Base-by-base conservation (phyloP, 148 eudicot species). In the Cornus controversa region DNA sequence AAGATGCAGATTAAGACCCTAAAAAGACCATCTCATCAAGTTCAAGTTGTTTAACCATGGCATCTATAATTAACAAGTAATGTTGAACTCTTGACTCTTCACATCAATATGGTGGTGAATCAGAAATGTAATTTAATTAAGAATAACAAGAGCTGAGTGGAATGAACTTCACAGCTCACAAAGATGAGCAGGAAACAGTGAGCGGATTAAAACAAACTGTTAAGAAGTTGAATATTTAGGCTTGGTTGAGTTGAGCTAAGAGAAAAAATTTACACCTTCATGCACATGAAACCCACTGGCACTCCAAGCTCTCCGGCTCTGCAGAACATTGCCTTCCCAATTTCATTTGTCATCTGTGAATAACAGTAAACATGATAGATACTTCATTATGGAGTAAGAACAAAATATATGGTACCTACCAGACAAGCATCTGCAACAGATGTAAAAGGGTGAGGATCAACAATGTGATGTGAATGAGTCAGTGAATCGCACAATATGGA, bases 271-370 rank as follows among this genome's bases (percentile, higher is more conserved):
- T 67, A 71, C 69, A 94, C 98, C 97, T 93, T 93, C 88, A 90
- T 86, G 82, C 98, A 94, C 98, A 94, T 91, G 90, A 94, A 90
- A 77, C 97, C 91, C 71, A 94, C 98, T 42, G 98, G 96, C 29
- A 85, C 85, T 9, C 96, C 94, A 71, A 94, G 97, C 70, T 92
- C 93, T 84, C 98, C 98, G 0, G 98, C 97, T 78, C 87, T 92
- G 26, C 94, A 81, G 74, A 90, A 94, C 86, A 94, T 34, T 37
- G 89, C 85, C 84, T 90, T 94, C 50, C 98, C 97, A 68, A 93
- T 80, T 65, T 83, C 91, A 83, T 94, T 94, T 62, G 98, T 92
- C 97, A 94, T 94, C 98, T 94, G 86, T 66, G 69, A 23, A 65
- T 65, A 57, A 69, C 81, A 78, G 47, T 26, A 8, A 40, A 69